Evolutionary conservation across 768 basidiomycete genomes (phyloP), one percentile per base, ranked within the genome.

Genomic region (Podaxis mareebaensis): DNA sequence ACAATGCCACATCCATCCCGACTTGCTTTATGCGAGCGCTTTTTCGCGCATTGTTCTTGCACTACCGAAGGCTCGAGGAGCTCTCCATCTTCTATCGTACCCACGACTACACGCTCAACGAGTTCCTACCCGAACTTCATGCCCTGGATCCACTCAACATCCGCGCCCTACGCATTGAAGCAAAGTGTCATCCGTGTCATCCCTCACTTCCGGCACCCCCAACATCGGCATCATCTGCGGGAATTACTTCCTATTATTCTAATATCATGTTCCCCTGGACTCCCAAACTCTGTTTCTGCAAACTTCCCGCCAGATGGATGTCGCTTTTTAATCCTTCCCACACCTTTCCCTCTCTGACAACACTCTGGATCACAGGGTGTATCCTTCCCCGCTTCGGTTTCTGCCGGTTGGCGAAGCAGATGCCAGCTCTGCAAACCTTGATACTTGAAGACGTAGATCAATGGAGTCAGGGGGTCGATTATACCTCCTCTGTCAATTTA

Each of bases 251-350:
- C 17, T 3, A 36, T 33, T 33, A 33, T 33, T 33, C 33, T 17
- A 54, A 33, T 10, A 51, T 28, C 26, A 51, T 5, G 24, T 26
- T 56, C 22, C 54, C 54, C 20, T 36, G 36, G 26, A 56, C 54
- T 15, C 54, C 54, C 39, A 22, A 56, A 24, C 54, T 56, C n/a
- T 10, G 12, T 24, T 22, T 40, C n/a, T 56, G 54, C 54, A 56
- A 40, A 40, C 36, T 56, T 22, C 54, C 54, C 15, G n/a, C 36
- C 10, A 12, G 12, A 22, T 40, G 36, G 38, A 40, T 40, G 7
- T 39, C 39, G 8, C 54, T 56, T 4, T 22, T 56, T 5, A 38
- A n/a, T 33, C 13, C 42, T 20, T 15, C 49, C 8, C 26, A 56
- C n/a, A 11, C 38, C 22, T 20, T 40, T 20, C 54, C 54, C 20